Percentiles rank a stretch among this genome's conserved stretches.
These are phyloP conservation scores for Eimeria maxima DNA, from an alignment of 169 alveolate species.

Conservation along the genomic window DNA sequence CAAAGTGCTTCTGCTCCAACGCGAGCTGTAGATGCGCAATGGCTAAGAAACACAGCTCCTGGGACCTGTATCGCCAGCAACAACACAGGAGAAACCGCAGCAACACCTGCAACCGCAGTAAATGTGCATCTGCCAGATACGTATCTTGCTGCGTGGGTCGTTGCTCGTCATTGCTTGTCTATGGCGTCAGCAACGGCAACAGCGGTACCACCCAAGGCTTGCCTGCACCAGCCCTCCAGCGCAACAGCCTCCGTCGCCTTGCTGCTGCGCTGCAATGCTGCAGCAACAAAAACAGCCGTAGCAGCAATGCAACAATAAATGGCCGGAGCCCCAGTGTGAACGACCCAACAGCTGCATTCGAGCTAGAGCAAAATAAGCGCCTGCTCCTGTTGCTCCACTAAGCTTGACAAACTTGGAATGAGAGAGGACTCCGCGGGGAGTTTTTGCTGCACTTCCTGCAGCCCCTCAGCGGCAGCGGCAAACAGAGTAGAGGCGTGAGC, in stretches of 20 bases:
- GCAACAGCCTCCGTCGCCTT: slow-evolving; percentile 69
- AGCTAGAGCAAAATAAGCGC: background rate
- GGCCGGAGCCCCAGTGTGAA: background rate
- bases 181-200: background rate
- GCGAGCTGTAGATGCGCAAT: slow-evolving; percentile 60
- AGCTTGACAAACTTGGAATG: background rate
- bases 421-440: slow-evolving; percentile 16
- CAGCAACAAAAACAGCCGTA: slow-evolving; percentile 10
- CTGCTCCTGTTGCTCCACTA: background rate
- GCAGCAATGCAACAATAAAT: slow-evolving; percentile 8
- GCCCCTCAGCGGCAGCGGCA: slow-evolving; percentile 73
- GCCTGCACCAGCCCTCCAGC: slow-evolving; percentile 58
- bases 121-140: background rate
- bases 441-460: slow-evolving; percentile 35
- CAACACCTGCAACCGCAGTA: background rate
- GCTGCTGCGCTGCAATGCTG: slow-evolving; percentile 56
- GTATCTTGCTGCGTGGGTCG: background rate
- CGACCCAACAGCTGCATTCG: background rate
- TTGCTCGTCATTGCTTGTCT: background rate
- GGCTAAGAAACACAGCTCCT: slow-evolving; percentile 48
- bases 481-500: slow-evolving; percentile 40
- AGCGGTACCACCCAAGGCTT: background rate
- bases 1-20: slow-evolving; percentile 25
- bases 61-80: slow-evolving; percentile 18
- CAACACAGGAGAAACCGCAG: background rate